Conservation (phyloP, 179 eudicot species). For the Actinidia chinensis region DNA sequence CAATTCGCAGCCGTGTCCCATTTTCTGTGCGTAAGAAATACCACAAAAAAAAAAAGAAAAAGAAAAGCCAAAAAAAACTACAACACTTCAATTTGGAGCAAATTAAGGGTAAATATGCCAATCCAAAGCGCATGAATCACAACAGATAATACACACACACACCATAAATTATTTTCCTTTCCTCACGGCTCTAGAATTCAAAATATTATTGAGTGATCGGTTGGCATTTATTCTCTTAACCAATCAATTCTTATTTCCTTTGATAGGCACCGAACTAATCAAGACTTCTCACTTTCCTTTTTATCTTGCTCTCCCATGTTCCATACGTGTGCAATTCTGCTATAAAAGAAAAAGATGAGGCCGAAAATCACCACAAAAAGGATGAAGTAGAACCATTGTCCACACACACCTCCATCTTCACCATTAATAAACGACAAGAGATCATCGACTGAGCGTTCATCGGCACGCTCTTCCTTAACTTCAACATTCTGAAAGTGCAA, state of each 20-base stretch:
- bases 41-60: not conserved
- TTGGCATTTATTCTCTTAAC: not conserved
- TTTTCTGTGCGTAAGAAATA: not conserved
- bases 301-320: not conserved
- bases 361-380: not conserved
- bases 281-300: not conserved
- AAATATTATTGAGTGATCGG: not conserved
- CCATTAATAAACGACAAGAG: conserved; percentile 78
- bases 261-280: not conserved
- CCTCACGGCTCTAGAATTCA: not conserved
- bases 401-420: conserved; percentile 40
- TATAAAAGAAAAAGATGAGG: not conserved
- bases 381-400: not conserved
- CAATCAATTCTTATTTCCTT: conserved; percentile 1
- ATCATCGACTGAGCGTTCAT: conserved; percentile 81
- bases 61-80: not conserved
- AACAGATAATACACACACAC: conserved; percentile 1
- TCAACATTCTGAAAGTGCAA: conserved; percentile 48
- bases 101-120: not conserved
- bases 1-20: not conserved
- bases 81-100: not conserved
- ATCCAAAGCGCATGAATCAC: not conserved
- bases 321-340: not conserved
- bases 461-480: conserved; percentile 56
- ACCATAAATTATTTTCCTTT: not conserved